Percentiles rank a stretch among this genome's conserved stretches.
Conservation (phyloP, 2,329 filamentous ascomycete species). For the Colletotrichum siamense region DNA sequence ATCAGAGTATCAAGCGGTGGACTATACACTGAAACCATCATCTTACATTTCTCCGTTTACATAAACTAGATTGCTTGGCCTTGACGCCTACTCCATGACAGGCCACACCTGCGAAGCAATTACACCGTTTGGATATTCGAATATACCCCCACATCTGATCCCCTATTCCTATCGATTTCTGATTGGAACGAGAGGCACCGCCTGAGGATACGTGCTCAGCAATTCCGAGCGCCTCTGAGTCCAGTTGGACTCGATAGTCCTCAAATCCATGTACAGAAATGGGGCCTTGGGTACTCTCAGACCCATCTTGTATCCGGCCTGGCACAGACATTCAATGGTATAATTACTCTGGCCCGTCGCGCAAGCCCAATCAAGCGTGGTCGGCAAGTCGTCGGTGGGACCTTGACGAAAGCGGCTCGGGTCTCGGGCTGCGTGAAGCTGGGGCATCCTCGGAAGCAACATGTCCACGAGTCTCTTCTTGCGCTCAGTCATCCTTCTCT, state of each 20-base stretch:
- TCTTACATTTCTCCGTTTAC: not conserved
- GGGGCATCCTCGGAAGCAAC: not conserved
- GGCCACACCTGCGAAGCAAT: no score
- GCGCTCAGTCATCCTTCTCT: not conserved
- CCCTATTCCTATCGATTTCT: not conserved
- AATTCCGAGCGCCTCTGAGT: not conserved
- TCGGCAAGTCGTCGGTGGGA: not conserved
- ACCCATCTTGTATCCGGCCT: not conserved
- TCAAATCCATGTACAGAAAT: not conserved
- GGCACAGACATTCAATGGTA: not conserved
- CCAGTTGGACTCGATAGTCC: not conserved
- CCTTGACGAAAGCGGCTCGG: not conserved
- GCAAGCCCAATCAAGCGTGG: not conserved
- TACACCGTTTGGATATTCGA: not conserved
- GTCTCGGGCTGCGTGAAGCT: not conserved
- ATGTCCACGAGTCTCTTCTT: not conserved
- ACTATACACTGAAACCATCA: not conserved
- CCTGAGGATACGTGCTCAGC: not conserved
- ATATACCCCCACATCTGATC: not conserved
- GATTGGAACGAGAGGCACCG: not conserved
- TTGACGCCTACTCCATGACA: not conserved
- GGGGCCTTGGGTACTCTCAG: not conserved
- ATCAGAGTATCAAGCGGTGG: accelerated
- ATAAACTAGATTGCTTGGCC: not conserved
- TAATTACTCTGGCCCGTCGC: not conserved